Evolutionary conservation across 2,329 filamentous ascomycete genomes (phyloP).

Genomic region (Fusarium camptoceras): DNA sequence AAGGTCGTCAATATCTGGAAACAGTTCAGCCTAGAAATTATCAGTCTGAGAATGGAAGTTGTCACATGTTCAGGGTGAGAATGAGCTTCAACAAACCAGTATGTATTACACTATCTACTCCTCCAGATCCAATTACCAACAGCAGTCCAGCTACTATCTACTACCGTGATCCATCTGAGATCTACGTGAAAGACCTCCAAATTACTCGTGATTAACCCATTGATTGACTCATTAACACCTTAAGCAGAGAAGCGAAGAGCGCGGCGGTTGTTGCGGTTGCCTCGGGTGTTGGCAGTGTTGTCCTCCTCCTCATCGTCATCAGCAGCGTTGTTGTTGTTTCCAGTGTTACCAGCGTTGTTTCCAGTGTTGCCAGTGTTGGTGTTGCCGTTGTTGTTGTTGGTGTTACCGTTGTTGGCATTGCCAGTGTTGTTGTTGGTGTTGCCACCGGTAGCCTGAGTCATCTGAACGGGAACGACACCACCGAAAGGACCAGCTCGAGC

Average conservation of each 20-base stretch:
- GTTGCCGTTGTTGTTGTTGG: background rate
- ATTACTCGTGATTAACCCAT: background rate
- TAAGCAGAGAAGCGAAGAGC: background rate
- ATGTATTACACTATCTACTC: background rate
- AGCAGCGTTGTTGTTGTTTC: background rate
- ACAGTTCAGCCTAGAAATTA: too few species aligned
- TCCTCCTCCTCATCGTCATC: background rate
- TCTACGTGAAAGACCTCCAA: accelerated
- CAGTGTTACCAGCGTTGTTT: background rate
- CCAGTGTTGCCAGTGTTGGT: background rate
- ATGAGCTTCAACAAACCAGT: background rate
- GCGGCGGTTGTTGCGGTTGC: constrained; percentile 8
- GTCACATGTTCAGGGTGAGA: too few species aligned
- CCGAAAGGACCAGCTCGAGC: constrained; percentile 11
- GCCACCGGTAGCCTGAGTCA: background rate
- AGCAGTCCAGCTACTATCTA: background rate
- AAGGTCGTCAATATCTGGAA: too few species aligned
- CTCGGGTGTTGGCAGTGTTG: background rate
- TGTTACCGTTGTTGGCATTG: background rate
- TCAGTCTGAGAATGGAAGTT: too few species aligned
- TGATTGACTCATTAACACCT: background rate
- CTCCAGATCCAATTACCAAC: background rate
- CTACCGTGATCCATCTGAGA: background rate
- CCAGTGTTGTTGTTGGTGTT: background rate
- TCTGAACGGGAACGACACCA: constrained; percentile 6